Evolutionary conservation across 2,329 filamentous ascomycete genomes (phyloP).

Genomic region (Colletotrichum somersetense): DNA sequence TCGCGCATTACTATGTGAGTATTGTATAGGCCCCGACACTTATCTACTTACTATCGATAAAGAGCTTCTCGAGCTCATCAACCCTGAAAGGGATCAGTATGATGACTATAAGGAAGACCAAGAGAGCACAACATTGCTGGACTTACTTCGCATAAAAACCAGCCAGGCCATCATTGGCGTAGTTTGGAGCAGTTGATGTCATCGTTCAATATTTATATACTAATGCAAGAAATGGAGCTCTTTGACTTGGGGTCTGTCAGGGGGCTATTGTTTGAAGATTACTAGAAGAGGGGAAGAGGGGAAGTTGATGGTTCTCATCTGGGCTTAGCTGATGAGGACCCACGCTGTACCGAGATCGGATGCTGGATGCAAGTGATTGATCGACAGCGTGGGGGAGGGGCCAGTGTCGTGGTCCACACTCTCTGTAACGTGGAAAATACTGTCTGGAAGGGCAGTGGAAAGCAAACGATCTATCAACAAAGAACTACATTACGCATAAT

Average conservation of each 20-base stretch:
- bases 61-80: constrained; percentile 26
- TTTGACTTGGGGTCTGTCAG: neutral
- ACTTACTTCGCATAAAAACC: constrained; percentile 11
- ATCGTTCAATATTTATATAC: neutral
- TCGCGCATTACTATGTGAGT: neutral
- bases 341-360: constrained; percentile 33
- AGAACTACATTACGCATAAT: neutral
- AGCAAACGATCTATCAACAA: neutral
- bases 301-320: constrained; percentile 21
- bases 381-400: neutral
- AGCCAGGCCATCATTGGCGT: neutral
- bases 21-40: neutral
- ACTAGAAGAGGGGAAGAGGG: constrained; percentile 20
- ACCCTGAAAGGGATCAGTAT: constrained; percentile 4
- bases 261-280: constrained; percentile 19
- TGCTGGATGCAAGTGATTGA: neutral
- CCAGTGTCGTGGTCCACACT: neutral
- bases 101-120: neutral
- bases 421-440: neutral
- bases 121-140: neutral
- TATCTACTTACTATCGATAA: constrained; percentile 23
- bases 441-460: neutral
- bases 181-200: neutral
- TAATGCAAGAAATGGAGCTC: neutral
- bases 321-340: constrained; percentile 4